These are phyloP conservation scores for Fusarium cicatricum DNA, from an alignment of 2,329 filamentous ascomycete genomes.

Conservation along the genomic window DNA sequence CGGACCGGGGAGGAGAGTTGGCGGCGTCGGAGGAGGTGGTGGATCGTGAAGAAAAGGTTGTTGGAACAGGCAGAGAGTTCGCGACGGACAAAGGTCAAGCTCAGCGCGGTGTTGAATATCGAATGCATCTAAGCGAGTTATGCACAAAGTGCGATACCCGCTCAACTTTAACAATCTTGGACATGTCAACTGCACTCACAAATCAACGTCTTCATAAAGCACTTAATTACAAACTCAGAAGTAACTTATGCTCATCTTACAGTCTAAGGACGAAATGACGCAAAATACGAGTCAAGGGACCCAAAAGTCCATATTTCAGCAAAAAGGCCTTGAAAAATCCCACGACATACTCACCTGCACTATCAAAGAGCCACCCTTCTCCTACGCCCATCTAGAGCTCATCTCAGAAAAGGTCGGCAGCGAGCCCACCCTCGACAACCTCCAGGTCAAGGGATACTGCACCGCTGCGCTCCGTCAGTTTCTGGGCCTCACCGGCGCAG, in stretches of 20 bases:
- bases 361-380: conserved; percentile 60
- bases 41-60: conserved; percentile 5
- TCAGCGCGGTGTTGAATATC: conserved; percentile 12
- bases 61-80: conserved; percentile 1
- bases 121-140: conserved; percentile 35
- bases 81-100: conserved; percentile 12
- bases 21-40: background rate
- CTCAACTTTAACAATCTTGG: conserved; percentile 2
- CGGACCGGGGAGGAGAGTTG: background rate
- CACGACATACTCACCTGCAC: conserved; percentile 61
- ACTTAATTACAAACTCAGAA: background rate
- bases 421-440: conserved; percentile 59
- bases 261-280: conserved; percentile 27
- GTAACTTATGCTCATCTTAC: background rate
- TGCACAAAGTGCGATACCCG: conserved; percentile 22
- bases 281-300: conserved; percentile 26
- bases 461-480: conserved; percentile 71
- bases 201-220: background rate
- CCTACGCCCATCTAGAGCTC: conserved; percentile 66
- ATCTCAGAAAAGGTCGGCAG: conserved; percentile 42
- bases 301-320: conserved; percentile 42
- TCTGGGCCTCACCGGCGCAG: conserved; percentile 72
- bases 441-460: conserved; percentile 71
- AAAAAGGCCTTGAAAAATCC: conserved; percentile 49
- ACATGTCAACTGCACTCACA: conserved; percentile 4